Evolutionary conservation across 495 filamentous ascomycete species (phyloP), one percentile per base, ranked within the genome.

Genomic region (Staphylotrichum longicolle): DNA sequence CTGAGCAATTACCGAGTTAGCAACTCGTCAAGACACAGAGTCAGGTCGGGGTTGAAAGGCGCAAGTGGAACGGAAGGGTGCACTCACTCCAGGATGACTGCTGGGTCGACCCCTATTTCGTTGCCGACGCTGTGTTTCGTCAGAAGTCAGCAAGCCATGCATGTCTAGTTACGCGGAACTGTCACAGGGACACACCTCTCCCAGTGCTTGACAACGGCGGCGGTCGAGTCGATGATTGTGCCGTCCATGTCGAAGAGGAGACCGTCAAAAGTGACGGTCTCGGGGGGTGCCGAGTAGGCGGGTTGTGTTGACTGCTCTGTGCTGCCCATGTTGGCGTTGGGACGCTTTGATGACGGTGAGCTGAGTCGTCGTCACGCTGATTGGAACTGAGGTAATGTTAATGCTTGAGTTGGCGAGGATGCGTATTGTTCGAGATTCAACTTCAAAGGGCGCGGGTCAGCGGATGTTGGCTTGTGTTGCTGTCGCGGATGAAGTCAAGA

Each of bases 211-310:
- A 91, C 84, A 42, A 98, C 92, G 11, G 94, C 94, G 44, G 78
- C 72, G 2, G 89, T 92, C 7, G 87, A 90, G 65, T 92, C 88
- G 62, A 91, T 87, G 62, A 91, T 91, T 49, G 88, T 91, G 34
- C 88, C 91, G 68, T 95, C 92, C 83, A 96, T 93, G 75, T 97
- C 93, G 65, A 96, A 96, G 4, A 97, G 82, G 35, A 96, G 73
- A 8, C 88, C 93, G 67, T 87, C 81, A 67, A 94, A 95, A 14
- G 80, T 76, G 65, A 85, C 81, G 30, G 73, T 72, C 64, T 86
- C 79, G 35, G 86, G 69, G 14, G 83, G 82, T 27, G 83, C 83
- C 44, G 85, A 82, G 71, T 86, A 91, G 34, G 44, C 42, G 39
- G 55, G 30, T 11, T 39, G 33, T 20, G 20, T 27, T 27, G 40